Evolutionary conservation across 306 rosid genomes (phyloP).

Genomic region (Lathyrus tuberosus): DNA sequence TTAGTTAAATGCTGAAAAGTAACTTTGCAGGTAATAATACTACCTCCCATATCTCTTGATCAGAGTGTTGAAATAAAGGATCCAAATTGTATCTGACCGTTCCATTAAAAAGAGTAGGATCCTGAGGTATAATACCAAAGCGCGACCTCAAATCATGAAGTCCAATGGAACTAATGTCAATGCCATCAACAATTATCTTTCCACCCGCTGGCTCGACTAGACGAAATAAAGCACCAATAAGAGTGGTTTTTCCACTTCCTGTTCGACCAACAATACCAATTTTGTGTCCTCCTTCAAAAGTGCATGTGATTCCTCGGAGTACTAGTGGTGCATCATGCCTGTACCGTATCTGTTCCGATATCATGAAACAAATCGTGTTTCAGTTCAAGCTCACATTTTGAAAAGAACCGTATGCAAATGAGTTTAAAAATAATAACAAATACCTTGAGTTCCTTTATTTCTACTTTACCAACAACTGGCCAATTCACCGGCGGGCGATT

Average conservation of each 20-base stretch:
- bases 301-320: slow-evolving; percentile 81
- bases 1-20: background rate
- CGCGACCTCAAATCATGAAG: slow-evolving; percentile 88
- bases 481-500: slow-evolving; percentile 67
- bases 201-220: slow-evolving; percentile 86
- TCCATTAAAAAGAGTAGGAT: slow-evolving; percentile 49
- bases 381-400: background rate
- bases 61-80: slow-evolving; percentile 73
- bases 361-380: slow-evolving; percentile 20
- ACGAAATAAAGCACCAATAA: slow-evolving; percentile 82
- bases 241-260: slow-evolving; percentile 90
- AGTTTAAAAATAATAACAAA: slow-evolving; percentile 24
- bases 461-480: slow-evolving; percentile 76
- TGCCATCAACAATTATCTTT: slow-evolving; percentile 71
- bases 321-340: slow-evolving; percentile 73
- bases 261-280: slow-evolving; percentile 86
- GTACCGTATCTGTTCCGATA: slow-evolving; percentile 66
- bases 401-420: slow-evolving; percentile 11
- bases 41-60: slow-evolving; percentile 82
- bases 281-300: slow-evolving; percentile 80
- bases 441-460: slow-evolving; percentile 74
- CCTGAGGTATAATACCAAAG: slow-evolving; percentile 84
- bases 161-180: slow-evolving; percentile 76
- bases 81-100: slow-evolving; percentile 86
- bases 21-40: background rate